Conservation (phyloP, 345 rosid genomes). For the Eucalyptus regnans region DNA sequence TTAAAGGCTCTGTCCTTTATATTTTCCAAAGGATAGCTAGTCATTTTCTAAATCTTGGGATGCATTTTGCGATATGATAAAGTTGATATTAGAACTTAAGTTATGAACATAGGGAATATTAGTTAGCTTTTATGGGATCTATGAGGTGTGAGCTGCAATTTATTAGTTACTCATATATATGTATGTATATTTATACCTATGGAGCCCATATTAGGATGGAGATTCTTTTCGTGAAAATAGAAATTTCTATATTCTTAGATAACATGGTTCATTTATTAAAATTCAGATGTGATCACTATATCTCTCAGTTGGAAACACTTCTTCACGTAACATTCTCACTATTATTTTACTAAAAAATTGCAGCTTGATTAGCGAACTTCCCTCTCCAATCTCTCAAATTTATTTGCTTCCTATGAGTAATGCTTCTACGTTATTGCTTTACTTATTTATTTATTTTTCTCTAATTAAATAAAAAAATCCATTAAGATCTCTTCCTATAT, state of each 20-base stretch:
- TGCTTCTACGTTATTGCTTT: background rate
- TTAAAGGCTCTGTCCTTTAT: background rate
- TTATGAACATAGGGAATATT: background rate
- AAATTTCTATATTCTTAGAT: background rate
- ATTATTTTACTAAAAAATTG: background rate
- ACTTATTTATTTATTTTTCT: background rate
- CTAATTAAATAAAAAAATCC: too few species aligned
- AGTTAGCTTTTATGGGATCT: background rate
- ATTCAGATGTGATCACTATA: background rate
- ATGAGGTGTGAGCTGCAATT: background rate
- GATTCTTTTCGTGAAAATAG: background rate
- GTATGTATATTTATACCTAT: too few species aligned
- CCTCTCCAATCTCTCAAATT: background rate
- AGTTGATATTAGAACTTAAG: background rate
- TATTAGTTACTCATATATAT: too few species aligned
- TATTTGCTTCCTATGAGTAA: background rate
- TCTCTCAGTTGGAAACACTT: background rate
- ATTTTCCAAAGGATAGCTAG: background rate
- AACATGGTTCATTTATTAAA: too few species aligned
- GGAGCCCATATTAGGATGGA: background rate
- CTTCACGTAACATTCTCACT: background rate
- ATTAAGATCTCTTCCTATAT: background rate
- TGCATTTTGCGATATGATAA: background rate
- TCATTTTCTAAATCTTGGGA: background rate
- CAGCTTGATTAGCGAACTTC: background rate